Conservation (phyloP, 805 yeast genomes). For the Kazachstania africana region DNA sequence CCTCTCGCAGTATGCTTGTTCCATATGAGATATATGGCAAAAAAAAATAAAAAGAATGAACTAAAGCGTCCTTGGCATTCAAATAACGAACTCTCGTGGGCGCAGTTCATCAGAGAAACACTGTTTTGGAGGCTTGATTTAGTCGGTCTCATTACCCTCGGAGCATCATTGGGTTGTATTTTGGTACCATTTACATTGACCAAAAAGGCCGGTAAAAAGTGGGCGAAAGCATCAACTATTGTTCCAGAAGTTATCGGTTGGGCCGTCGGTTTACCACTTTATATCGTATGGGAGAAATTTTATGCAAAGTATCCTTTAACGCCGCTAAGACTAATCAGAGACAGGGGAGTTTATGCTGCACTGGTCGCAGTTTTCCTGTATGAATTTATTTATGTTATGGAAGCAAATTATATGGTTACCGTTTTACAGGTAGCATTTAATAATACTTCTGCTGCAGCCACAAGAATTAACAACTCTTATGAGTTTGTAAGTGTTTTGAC, state of each 20-base stretch:
- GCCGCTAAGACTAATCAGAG: slow-evolving; percentile 42
- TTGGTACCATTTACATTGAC: slow-evolving; percentile 61
- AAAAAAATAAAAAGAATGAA: slow-evolving; percentile 23
- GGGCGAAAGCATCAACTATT: slow-evolving; percentile 48
- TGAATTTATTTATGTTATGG: slow-evolving; percentile 52
- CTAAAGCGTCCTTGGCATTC: too few species aligned
- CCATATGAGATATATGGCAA: slow-evolving; percentile 38
- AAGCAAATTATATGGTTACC: slow-evolving; percentile 53
- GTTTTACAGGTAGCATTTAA: slow-evolving; percentile 48
- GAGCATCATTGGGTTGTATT: slow-evolving; percentile 47
- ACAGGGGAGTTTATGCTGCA: slow-evolving; percentile 60
- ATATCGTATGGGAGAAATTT: slow-evolving; percentile 44
- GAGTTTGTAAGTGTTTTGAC: slow-evolving; percentile 55
- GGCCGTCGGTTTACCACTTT: slow-evolving; percentile 40
- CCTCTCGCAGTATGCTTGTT: slow-evolving; percentile 35
- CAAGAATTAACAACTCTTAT: slow-evolving; percentile 48
- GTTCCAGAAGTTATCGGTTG: slow-evolving; percentile 51
- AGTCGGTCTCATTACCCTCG: slow-evolving; percentile 44
- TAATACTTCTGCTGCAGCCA: slow-evolving; percentile 48
- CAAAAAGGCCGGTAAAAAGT: slow-evolving; percentile 39
- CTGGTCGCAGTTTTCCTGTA: slow-evolving; percentile 42
- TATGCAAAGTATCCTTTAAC: slow-evolving; percentile 44
- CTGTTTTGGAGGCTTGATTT: slow-evolving; percentile 52
- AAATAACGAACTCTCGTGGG: slow-evolving; percentile 55
- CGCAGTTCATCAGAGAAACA: slow-evolving; percentile 36